Base-by-base conservation (phyloP, 2,329 filamentous ascomycete species). In the Cyphellophora europaea region DNA sequence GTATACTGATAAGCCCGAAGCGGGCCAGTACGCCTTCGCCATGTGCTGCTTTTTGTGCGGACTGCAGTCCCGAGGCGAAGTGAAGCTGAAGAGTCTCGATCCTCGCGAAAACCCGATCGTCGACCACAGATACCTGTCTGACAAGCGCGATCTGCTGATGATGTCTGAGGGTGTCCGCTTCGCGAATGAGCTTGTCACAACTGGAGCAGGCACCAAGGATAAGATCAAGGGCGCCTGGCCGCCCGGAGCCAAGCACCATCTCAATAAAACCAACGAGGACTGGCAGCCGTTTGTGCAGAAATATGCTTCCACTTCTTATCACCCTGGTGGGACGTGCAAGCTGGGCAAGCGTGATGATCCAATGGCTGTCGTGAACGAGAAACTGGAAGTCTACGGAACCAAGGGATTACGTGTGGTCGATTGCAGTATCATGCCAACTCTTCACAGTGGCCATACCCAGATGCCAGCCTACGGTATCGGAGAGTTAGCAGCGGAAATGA, bases 141-240 rank as follows among this genome's bases (percentile, higher is more conserved):
- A 79, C 42, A 67, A 69, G 4, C 53, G 77, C 6, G 75, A 79
- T 42, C 48, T 77, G 27, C 57, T 77, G 12, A 71, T 79, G 5
- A 50, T 79, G 35, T 68, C 62, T 2, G 75, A 79, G 49, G 75
- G 67, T 0, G 77, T 72, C 30, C 62, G 62, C 2, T 71, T 69
- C 30, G 72, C 63, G 0, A 77, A 79, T 43, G 74, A 79, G 52
- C 71, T 79, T 41, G 63, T 77, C 16, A 70, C 67, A 51, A 56
- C 71, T 11, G 75, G 74, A 0, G 58, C 59, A 1, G 74, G 71
- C 0, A 79, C 75, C 1, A 74, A 66, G 51, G 65, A 69, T 35
- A 58, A 79, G 5, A 63, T 77, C 10, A 74, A 74, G 47, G 74
- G 74, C 1, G 66, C 69, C 8, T 79, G 75, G 74, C 75, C 75